These are phyloP conservation scores for Soucietia sequanensis DNA, from an alignment of 805 yeast genomes.

Conservation along the genomic window DNA sequence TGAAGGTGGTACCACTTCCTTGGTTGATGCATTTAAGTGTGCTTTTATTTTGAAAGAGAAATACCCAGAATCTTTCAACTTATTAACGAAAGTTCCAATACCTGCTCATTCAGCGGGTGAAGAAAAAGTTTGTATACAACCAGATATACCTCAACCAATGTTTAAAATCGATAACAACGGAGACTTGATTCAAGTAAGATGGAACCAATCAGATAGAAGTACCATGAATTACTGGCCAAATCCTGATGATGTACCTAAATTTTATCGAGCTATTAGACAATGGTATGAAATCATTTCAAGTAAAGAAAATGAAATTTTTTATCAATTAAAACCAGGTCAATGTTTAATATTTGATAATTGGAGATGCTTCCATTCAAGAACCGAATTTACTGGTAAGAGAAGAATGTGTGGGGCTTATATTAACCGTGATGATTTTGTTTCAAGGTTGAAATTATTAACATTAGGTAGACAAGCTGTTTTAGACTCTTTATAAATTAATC, in stretches of 20 bases:
- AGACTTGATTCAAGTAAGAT: slow-evolving; percentile 58
- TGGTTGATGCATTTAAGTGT: slow-evolving; percentile 65
- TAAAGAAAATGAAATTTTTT: slow-evolving; percentile 49
- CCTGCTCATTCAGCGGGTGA: slow-evolving; percentile 81
- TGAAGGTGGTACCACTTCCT: slow-evolving; percentile 64
- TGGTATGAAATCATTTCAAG: slow-evolving; percentile 56
- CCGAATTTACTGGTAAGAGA: slow-evolving; percentile 64
- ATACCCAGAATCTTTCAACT: slow-evolving; percentile 51
- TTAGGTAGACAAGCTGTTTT: slow-evolving; percentile 49
- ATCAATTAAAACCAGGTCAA: slow-evolving; percentile 63
- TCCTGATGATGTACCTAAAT: slow-evolving; percentile 47
- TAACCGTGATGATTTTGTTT: slow-evolving; percentile 63
- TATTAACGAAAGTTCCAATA: slow-evolving; percentile 48
- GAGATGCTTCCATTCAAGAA: slow-evolving; percentile 69
- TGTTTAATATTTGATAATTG: slow-evolving; percentile 70
- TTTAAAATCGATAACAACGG: slow-evolving; percentile 54
- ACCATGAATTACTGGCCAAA: slow-evolving; percentile 51
- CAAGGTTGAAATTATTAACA: slow-evolving; percentile 41
- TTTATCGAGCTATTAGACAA: slow-evolving; percentile 56
- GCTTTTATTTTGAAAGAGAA: slow-evolving; percentile 47
- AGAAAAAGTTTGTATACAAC: slow-evolving; percentile 57
- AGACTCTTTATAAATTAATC: slow-evolving; percentile 20
- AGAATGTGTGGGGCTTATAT: slow-evolving; percentile 73
- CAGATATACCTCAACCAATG: slow-evolving; percentile 55
- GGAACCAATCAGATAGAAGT: slow-evolving; percentile 73